phyloP scores from a whole-genome alignment of 1,139 yeast genomes.

The Ogataea hybrid region DNA sequence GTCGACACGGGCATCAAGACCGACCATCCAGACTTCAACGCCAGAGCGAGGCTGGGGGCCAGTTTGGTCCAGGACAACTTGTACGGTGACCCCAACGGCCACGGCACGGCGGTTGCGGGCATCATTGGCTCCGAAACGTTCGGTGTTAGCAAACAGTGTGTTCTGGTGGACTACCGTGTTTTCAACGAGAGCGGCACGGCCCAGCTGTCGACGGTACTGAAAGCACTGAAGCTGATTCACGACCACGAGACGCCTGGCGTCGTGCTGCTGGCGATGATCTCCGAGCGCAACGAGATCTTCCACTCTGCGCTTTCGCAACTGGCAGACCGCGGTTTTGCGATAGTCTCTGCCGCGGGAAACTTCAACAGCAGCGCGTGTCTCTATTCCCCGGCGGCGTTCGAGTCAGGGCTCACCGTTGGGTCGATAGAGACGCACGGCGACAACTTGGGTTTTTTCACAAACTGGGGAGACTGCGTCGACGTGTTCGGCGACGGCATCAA shows the following conservation, averaged over 20 bases:
- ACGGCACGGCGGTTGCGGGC: conserved; percentile 86
- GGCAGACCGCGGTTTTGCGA: conserved; percentile 59
- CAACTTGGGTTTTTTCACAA: conserved; percentile 66
- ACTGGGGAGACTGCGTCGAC: conserved; percentile 87
- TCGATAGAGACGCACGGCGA: conserved; percentile 75
- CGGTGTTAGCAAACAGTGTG: conserved; percentile 72
- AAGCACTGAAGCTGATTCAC: conserved; percentile 64
- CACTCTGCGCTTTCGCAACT: conserved; percentile 71
- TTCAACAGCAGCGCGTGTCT: conserved; percentile 68
- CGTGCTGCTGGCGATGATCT: conserved; percentile 75
- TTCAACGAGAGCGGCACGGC: conserved; percentile 65
- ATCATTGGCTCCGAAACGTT: conserved; percentile 67
- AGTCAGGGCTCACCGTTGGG: conserved; percentile 72
- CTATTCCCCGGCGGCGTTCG: conserved; percentile 76
- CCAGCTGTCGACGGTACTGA: conserved; percentile 55
- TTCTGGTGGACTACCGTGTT: conserved; percentile 66
- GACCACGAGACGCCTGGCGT: conserved; percentile 56
- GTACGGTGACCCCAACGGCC: conserved; percentile 49
- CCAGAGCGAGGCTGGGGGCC: conserved; percentile 41
- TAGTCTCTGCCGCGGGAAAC: conserved; percentile 92
- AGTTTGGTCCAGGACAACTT: conserved; percentile 36
- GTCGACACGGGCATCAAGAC: conserved; percentile 61
- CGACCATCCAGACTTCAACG: conserved; percentile 47
- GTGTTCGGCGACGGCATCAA: conserved; percentile 75
- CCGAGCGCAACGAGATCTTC: conserved; percentile 56